Conservation (phyloP, 2,329 filamentous ascomycete species). For the Nothophoma quercina region DNA sequence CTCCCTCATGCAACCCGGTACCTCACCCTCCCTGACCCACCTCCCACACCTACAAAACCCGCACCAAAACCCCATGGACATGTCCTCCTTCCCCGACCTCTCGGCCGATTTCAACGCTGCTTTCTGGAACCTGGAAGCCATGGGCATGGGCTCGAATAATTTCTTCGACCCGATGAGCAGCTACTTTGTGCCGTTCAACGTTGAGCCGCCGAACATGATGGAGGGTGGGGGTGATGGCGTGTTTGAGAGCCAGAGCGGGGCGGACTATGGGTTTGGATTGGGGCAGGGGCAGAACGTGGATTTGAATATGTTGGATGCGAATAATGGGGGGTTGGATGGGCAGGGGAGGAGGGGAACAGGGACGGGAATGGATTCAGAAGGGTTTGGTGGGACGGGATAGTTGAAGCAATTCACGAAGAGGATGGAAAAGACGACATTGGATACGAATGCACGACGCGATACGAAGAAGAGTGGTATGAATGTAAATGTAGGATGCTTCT, state of each 20-base stretch:
- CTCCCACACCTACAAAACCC: slow-evolving; percentile 29
- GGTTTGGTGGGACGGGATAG: slow-evolving; percentile 5
- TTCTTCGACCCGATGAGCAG: slow-evolving; percentile 64
- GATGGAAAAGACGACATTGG: neutral
- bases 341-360: neutral
- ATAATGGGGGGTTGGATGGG: neutral
- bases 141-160: slow-evolving; percentile 35
- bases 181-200: slow-evolving; percentile 94
- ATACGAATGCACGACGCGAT: neutral
- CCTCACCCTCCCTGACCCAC: slow-evolving; percentile 39
- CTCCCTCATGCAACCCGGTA: slow-evolving; percentile 37
- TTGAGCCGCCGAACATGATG: slow-evolving; percentile 69
- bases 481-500: slow-evolving; percentile 4
- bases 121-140: slow-evolving; percentile 47
- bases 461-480: neutral
- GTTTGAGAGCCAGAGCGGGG: slow-evolving; percentile 26
- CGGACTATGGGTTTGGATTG: slow-evolving; percentile 36
- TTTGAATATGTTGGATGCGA: slow-evolving; percentile 31
- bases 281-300: slow-evolving; percentile 25
- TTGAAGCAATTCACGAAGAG: neutral
- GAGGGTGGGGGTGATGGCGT: slow-evolving; percentile 45
- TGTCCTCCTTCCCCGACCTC: slow-evolving; percentile 45
- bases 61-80: slow-evolving; percentile 29
- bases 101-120: slow-evolving; percentile 40
- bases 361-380: slow-evolving; percentile 6